Conservation (phyloP, 2,329 filamentous ascomycete genomes). For the Cladosporium sp. region DNA sequence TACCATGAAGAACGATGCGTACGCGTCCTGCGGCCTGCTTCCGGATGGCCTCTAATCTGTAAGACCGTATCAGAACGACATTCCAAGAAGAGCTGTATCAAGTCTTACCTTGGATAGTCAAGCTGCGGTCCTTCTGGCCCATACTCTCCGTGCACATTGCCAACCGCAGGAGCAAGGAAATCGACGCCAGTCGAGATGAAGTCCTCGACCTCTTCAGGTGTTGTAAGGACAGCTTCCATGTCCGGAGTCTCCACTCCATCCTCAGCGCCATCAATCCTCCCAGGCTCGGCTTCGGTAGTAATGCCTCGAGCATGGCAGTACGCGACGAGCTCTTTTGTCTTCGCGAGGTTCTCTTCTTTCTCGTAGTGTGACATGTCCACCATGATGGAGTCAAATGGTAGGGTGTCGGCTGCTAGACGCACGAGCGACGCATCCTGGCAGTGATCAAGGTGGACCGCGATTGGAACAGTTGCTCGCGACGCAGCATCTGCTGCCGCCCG, state of each 20-base stretch:
- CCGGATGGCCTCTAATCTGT: constrained; percentile 41
- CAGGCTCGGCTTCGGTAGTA: constrained; percentile 35
- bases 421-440: constrained; percentile 28
- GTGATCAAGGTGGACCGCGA: constrained; percentile 35
- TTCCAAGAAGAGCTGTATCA: too few species aligned
- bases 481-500: constrained; percentile 28
- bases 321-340: constrained; percentile 31
- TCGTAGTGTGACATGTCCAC: constrained; percentile 38
- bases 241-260: constrained; percentile 35
- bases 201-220: constrained; percentile 29
- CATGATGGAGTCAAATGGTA: constrained; percentile 36
- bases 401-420: constrained; percentile 23
- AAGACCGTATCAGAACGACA: not conserved
- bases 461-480: constrained; percentile 27
- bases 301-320: constrained; percentile 34
- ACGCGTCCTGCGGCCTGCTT: constrained; percentile 42
- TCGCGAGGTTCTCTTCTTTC: constrained; percentile 33
- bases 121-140: constrained; percentile 35
- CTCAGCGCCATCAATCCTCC: constrained; percentile 37
- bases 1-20: constrained; percentile 56
- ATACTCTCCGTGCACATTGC: constrained; percentile 36
- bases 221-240: constrained; percentile 32
- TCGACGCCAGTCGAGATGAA: constrained; percentile 35
- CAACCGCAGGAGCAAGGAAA: constrained; percentile 35
- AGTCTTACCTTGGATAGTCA: constrained; percentile 27